Evolutionary conservation across 2,329 filamentous ascomycete genomes (phyloP).

Genomic region (Hypoxylon sp.): DNA sequence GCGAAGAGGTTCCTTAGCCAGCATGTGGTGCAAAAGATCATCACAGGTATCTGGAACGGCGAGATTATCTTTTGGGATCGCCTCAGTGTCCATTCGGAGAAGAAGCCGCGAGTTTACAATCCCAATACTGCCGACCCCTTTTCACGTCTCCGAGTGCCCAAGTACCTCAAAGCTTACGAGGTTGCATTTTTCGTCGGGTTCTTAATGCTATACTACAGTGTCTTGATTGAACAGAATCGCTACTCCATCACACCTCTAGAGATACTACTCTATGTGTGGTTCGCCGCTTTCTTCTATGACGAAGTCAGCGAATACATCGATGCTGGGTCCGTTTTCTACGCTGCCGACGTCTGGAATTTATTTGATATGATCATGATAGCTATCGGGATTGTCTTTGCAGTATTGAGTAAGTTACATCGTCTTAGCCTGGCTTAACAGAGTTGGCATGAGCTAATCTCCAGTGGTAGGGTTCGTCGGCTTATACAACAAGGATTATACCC

Average conservation of each 20-base stretch:
- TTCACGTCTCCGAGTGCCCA: slow-evolving; percentile 76
- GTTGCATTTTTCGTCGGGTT: slow-evolving; percentile 77
- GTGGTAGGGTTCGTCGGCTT: slow-evolving; percentile 74
- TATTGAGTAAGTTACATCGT: slow-evolving; percentile 70
- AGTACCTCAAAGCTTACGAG: slow-evolving; percentile 79
- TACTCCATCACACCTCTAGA: slow-evolving; percentile 76
- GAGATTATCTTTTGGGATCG: slow-evolving; percentile 81
- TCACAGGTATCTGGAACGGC: slow-evolving; percentile 79
- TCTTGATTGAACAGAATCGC: slow-evolving; percentile 79
- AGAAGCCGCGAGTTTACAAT: slow-evolving; percentile 76
- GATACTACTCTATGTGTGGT: slow-evolving; percentile 83
- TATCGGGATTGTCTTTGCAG: slow-evolving; percentile 77
- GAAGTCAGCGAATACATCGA: slow-evolving; percentile 87
- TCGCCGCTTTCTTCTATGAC: slow-evolving; percentile 88
- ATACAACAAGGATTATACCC: slow-evolving; percentile 66
- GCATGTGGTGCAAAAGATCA: slow-evolving; percentile 76
- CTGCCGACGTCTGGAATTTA: slow-evolving; percentile 84
- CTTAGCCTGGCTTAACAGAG: background rate
- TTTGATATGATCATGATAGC: slow-evolving; percentile 81
- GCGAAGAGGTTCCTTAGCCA: slow-evolving; percentile 81
- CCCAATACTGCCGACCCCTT: slow-evolving; percentile 70
- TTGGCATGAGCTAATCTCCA: slow-evolving; percentile 36
- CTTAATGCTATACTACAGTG: slow-evolving; percentile 85
- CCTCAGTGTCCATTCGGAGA: slow-evolving; percentile 71
- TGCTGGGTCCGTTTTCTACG: slow-evolving; percentile 87